These are phyloP conservation scores for Xylariaceae sp. DNA, from an alignment of 2,329 filamentous ascomycete genomes.

Conservation along the genomic window DNA sequence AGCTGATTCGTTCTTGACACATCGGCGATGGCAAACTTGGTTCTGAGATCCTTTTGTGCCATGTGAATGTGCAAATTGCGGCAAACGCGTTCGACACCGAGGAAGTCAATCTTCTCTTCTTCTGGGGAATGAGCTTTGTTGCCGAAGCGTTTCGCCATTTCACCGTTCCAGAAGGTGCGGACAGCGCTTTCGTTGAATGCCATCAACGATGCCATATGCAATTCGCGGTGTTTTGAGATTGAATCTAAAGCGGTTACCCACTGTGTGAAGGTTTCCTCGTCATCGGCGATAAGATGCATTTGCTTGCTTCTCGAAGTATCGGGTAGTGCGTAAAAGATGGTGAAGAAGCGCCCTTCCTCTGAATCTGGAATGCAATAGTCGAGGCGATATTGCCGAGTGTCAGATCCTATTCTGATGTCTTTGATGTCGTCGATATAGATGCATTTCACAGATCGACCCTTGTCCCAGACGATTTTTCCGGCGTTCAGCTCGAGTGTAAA, in stretches of 20 bases:
- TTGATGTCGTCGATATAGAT: conserved; percentile 95
- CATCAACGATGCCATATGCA: conserved; percentile 84
- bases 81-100: conserved; percentile 76
- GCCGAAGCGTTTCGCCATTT: conserved; percentile 66
- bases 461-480: conserved; percentile 85
- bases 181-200: conserved; percentile 79
- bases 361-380: conserved; percentile 68
- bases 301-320: conserved; percentile 79
- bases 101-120: conserved; percentile 69
- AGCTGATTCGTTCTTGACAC: conserved; percentile 58
- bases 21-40: conserved; percentile 71
- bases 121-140: conserved; percentile 47
- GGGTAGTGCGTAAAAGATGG: conserved; percentile 77
- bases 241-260: conserved; percentile 83
- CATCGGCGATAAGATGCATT: conserved; percentile 80
- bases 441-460: conserved; percentile 68
- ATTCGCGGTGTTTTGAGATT: conserved; percentile 79
- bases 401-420: conserved; percentile 76
- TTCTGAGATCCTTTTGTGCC: conserved; percentile 65
- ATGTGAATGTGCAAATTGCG: conserved; percentile 89
- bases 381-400: conserved; percentile 83
- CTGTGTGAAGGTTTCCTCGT: conserved; percentile 62
- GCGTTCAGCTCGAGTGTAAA: conserved; percentile 73
- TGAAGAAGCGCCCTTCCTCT: conserved; percentile 74
- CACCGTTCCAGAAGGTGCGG: conserved; percentile 76